Percentiles rank a stretch among this genome's conserved stretches.
These are phyloP conservation scores for Copromyces sp. DNA, from an alignment of 495 filamentous ascomycete species.

Conservation along the genomic window DNA sequence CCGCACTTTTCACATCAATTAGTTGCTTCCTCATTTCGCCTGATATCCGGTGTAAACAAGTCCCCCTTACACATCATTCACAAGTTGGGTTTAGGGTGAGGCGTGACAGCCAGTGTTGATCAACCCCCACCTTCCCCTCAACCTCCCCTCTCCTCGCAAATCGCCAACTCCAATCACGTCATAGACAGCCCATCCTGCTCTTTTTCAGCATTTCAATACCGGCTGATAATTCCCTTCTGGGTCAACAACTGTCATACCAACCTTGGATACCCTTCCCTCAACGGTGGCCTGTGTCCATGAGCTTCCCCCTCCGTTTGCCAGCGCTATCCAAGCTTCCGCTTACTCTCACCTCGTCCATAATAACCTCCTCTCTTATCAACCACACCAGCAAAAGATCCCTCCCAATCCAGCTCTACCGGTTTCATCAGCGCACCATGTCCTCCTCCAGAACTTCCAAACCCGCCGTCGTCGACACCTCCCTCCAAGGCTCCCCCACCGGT, in stretches of 20 bases:
- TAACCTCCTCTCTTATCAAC: neutral
- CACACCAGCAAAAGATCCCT: neutral
- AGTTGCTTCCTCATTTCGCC: too few relatives aligned
- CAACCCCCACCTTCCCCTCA: neutral
- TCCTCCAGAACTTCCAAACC: neutral
- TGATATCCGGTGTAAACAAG: neutral
- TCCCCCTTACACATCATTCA: neutral
- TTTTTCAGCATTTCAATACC: too few relatives aligned
- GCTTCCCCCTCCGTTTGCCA: neutral
- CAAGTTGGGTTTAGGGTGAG: neutral
- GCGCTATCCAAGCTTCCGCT: neutral
- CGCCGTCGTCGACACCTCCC: slow-evolving; percentile 12
- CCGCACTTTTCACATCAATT: too few relatives aligned
- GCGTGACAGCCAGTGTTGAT: neutral
- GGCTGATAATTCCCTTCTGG: neutral
- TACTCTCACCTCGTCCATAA: neutral
- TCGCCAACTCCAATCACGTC: neutral
- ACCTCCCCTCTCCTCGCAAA: neutral
- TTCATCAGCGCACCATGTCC: neutral
- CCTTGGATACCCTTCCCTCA: neutral
- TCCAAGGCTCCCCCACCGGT: slow-evolving; percentile 14
- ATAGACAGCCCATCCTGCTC: neutral
- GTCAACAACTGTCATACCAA: neutral
- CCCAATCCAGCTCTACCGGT: neutral
- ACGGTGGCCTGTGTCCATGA: neutral